A percentile compares a stretch with the other conserved stretches of the same genome.
phyloP scores from a whole-genome alignment of 805 yeast genomes.

The Starmerella gropengiesseri region DNA sequence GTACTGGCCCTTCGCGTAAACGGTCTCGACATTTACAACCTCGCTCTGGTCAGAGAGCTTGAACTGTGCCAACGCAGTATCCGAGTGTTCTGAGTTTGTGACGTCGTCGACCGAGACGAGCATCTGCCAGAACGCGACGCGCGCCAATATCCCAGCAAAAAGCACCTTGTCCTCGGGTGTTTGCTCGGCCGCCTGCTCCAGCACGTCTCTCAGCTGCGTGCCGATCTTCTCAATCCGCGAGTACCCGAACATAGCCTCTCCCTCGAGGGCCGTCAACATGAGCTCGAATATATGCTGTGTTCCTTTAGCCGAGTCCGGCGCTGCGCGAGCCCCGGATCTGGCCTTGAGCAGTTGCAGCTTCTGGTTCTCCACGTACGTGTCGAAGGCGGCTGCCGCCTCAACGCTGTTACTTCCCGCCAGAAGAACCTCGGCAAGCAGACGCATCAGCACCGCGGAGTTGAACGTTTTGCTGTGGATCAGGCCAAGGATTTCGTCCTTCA shows the following conservation, averaged over 20 bases:
- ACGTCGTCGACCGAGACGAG: constrained; percentile 17
- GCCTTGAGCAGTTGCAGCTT: constrained; percentile 23
- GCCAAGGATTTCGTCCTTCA: constrained; percentile 8
- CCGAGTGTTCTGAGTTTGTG: constrained; percentile 13
- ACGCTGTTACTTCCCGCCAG: constrained; percentile 23
- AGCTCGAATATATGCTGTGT: constrained; percentile 18
- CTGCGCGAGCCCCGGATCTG: constrained; percentile 24
- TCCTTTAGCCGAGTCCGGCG: constrained; percentile 20
- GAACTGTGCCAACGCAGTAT: constrained; percentile 20
- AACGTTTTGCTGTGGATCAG: constrained; percentile 23
- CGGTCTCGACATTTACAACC: neutral
- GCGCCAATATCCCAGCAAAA: constrained; percentile 15
- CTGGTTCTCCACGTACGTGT: constrained; percentile 27
- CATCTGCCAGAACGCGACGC: constrained; percentile 9
- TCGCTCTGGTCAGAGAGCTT: constrained; percentile 3
- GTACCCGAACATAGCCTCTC: constrained; percentile 5
- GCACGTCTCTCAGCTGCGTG: neutral
- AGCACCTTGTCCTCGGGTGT: neutral
- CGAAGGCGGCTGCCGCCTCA: constrained; percentile 30
- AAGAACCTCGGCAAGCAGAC: constrained; percentile 26
- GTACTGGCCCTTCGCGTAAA: constrained; percentile 24
- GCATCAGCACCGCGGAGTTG: constrained; percentile 30
- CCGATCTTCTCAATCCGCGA: constrained; percentile 8
- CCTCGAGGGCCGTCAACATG: constrained; percentile 18
- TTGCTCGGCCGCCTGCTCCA: constrained; percentile 2